Percentiles rank a stretch among this genome's conserved stretches.
These are phyloP conservation scores for Prunus mume DNA, from an alignment of 306 rosid genomes.

Conservation along the genomic window DNA sequence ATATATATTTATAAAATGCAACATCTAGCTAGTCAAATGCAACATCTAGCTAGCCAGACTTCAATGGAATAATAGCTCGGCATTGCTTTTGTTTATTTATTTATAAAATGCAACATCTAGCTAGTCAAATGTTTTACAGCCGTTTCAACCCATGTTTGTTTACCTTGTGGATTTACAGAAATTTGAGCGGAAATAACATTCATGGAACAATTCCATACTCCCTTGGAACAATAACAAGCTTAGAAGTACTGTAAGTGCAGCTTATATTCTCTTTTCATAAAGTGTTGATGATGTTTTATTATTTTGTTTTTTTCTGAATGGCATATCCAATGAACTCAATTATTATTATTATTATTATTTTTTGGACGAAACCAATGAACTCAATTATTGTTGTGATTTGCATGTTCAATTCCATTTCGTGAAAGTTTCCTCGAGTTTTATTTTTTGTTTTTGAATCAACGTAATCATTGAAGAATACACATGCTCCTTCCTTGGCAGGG, in stretches of 20 bases:
- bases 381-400: background rate
- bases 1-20: no score
- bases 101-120: background rate
- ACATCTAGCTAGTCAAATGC: no score
- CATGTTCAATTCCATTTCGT: background rate
- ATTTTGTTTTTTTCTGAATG: background rate
- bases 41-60: no score
- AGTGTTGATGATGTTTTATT: background rate
- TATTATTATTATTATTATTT: background rate
- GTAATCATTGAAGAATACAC: constrained; percentile 18
- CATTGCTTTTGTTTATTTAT: background rate
- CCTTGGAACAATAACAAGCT: constrained; percentile 63
- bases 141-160: constrained; percentile 27
- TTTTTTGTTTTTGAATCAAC: constrained; percentile 13
- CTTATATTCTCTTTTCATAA: constrained; percentile 15
- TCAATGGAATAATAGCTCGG: constrained; percentile 12
- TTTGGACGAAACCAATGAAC: background rate
- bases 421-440: background rate
- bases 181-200: constrained; percentile 85
- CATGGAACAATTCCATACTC: constrained; percentile 77
- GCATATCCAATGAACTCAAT: background rate
- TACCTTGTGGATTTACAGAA: constrained; percentile 43
- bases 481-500: constrained; percentile 54
- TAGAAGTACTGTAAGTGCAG: constrained; percentile 77
- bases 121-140: background rate